Evolutionary conservation across 345 rosid species (phyloP), one percentile per base, ranked within the genome.

Genomic region (Eucalyptus curtisii): DNA sequence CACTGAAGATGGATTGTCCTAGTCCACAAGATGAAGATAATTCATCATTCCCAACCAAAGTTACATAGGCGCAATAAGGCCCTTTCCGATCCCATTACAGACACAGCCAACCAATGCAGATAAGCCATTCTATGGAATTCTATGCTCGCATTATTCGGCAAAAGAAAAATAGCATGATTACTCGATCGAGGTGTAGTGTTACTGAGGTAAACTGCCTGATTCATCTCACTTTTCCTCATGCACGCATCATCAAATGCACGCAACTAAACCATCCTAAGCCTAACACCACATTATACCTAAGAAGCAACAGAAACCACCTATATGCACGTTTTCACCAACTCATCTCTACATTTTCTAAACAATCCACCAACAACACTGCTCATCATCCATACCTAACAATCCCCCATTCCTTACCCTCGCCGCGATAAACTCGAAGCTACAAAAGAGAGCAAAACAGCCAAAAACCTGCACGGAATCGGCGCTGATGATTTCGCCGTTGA

Each of bases 391-490:
- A 40, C 24, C 47, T 40, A 76, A 10, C 47, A 76, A 40, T 40
- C 6, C 47, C 84, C 15, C 84, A 76, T 76, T 40, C 30, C 84
- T 25, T 42, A 42, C 31, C 31, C 16, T 59, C 27, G 71, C 76
- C 82, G 15, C 66, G 0, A 57, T 17, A 15, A n/a, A 57, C 52
- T 24, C 17, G 76, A 37, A 40, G 2, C 47, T 11, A 40, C 84
- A 13, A 40, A 40, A 76, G 84, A 76, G 84, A 40, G 47, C 47
- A 76, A 52, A 52, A 76, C 47, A 40, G 47, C 84, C 47, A 48
- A 55, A 55, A 11, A 96, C 99, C 99, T 96, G 99, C 88, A 97
- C 98, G 66, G 99, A 97, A 93, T 97, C 99, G 53, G 99, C 99
- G 92, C 99, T 97, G 91, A 96, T 93, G 93, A 97, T 97, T 95